Evolutionary conservation across 768 basidiomycete species (phyloP).

Genomic region (Dioszegia aurantiaca): DNA sequence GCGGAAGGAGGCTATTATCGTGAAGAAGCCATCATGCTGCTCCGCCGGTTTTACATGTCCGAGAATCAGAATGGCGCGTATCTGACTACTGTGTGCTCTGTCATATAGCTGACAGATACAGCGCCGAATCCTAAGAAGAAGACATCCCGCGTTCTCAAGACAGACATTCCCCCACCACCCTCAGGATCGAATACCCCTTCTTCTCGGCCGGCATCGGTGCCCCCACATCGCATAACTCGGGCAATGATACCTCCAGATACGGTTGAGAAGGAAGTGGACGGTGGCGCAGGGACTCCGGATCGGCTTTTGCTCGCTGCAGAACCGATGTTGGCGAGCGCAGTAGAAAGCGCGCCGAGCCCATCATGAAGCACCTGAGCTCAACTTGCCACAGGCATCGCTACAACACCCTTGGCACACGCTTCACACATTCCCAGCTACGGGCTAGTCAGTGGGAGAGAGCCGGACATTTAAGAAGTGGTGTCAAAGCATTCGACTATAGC

Average conservation of each 20-base stretch:
- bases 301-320: too few species aligned
- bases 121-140: conserved; percentile 90
- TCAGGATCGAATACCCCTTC: conserved; percentile 30
- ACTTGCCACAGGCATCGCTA: too few species aligned
- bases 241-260: neutral
- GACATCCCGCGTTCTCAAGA: conserved; percentile 76
- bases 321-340: too few species aligned
- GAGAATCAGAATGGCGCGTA: too few species aligned
- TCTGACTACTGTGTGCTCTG: too few species aligned
- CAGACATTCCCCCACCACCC: conserved; percentile 60
- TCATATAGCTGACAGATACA: conserved; percentile 48
- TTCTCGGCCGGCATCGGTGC: conserved; percentile 17
- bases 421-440: too few species aligned
- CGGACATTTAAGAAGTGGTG: too few species aligned
- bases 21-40: conserved; percentile 80
- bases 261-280: neutral
- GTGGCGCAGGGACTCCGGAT: neutral
- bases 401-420: too few species aligned
- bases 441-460: too few species aligned
- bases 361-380: too few species aligned
- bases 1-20: conserved; percentile 73
- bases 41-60: conserved; percentile 83
- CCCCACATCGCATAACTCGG: conserved; percentile 2
- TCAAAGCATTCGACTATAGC: too few species aligned
- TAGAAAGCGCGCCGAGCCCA: too few species aligned